Percentiles rank a stretch among this genome's conserved stretches.
These are phyloP conservation scores for Coemansia sp. DNA, from an alignment of 192 early-diverging fungal species.

Conservation along the genomic window DNA sequence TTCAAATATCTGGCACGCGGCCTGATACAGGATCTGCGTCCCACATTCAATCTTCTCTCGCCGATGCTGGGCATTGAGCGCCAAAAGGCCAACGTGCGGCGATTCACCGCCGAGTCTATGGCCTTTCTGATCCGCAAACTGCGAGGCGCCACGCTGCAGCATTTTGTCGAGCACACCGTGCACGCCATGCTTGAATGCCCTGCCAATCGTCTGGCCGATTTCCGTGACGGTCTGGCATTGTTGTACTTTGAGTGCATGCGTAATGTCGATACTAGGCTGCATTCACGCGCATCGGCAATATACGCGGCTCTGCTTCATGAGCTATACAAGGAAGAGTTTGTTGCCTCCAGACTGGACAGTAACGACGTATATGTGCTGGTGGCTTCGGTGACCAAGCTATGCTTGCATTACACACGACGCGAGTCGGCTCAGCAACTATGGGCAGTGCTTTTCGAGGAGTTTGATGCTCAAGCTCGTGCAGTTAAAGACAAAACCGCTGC, in stretches of 20 bases:
- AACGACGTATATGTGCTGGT: conserved; percentile 23
- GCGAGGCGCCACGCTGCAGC: conserved; percentile 57
- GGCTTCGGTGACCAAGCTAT: conserved; percentile 34
- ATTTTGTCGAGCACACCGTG: conserved; percentile 64
- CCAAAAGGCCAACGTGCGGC: conserved; percentile 73
- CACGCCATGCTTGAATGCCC: conserved; percentile 38
- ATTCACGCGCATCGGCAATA: conserved; percentile 55
- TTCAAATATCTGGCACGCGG: conserved; percentile 84
- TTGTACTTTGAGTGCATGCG: conserved; percentile 84
- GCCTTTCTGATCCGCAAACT: conserved; percentile 84
- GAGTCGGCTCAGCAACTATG: conserved; percentile 34
- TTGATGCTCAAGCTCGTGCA: conserved; percentile 21
- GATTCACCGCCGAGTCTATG: conserved; percentile 90
- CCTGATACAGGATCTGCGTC: conserved; percentile 65
- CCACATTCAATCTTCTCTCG: conserved; percentile 74
- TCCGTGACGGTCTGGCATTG: conserved; percentile 73
- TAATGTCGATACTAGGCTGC: conserved; percentile 57
- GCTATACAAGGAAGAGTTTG: conserved; percentile 29
- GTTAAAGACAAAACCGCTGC: conserved; percentile 1
- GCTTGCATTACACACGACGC: conserved; percentile 26
- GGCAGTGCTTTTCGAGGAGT: conserved; percentile 28
- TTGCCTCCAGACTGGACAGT: conserved; percentile 17
- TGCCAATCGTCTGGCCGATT: conserved; percentile 39
- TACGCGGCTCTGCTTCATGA: conserved; percentile 38
- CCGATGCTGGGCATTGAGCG: conserved; percentile 67